These are phyloP conservation scores for Fusarium kyushuense DNA, from an alignment of 2,329 filamentous ascomycete species.

Conservation along the genomic window DNA sequence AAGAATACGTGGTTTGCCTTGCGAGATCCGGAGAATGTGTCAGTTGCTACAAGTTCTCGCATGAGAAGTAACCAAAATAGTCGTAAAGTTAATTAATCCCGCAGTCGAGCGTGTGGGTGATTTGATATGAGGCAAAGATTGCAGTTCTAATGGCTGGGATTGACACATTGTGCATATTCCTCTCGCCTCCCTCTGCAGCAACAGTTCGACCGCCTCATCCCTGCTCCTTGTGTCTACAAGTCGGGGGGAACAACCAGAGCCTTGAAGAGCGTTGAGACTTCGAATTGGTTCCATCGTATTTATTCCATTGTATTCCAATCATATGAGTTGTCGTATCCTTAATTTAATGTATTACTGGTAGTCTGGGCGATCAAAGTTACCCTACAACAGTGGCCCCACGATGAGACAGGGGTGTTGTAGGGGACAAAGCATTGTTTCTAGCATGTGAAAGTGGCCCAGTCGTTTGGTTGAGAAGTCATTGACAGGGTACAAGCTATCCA, in stretches of 20 bases:
- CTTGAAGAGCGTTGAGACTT: not conserved
- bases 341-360: not conserved
- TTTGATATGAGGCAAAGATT: not conserved
- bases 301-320: not conserved
- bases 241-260: not conserved
- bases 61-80: conserved; percentile 21
- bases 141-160: not conserved
- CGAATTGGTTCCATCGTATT: not conserved
- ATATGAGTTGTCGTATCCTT: not conserved
- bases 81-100: conserved; percentile 35
- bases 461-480: conserved; percentile 39
- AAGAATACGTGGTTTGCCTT: conserved; percentile 4
- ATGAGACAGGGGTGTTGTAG: conserved; percentile 1
- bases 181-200: not conserved
- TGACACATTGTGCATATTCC: conserved; percentile 27
- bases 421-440: conserved; percentile 15
- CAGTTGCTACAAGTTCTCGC: conserved; percentile 12
- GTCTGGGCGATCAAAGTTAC: not conserved
- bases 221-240: not conserved
- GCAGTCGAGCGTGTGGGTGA: conserved; percentile 31
- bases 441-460: conserved; percentile 47
- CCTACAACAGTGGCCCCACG: conserved; percentile 19
- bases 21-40: conserved; percentile 41
- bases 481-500: not conserved
- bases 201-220: not conserved